A percentile compares a stretch with the other conserved stretches of the same genome.
Evolutionary conservation across 192 early-diverging fungal genomes (phyloP).

Genomic region (Coemansia nantahalensis): DNA sequence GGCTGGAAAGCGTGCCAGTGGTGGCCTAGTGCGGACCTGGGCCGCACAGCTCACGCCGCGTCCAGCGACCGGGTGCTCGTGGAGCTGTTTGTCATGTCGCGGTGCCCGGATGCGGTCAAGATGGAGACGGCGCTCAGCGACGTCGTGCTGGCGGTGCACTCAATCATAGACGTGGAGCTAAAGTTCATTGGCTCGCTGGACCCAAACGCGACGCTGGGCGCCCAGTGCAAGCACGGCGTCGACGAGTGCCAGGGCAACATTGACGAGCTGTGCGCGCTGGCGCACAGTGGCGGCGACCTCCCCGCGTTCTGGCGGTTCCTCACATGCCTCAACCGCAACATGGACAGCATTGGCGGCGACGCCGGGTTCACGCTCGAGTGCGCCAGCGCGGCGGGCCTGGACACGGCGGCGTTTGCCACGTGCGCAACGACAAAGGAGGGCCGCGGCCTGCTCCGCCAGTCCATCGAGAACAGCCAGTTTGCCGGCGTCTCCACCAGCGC

Average conservation of each 20-base stretch:
- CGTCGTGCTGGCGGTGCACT: slow-evolving; percentile 37
- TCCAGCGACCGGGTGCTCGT: slow-evolving; percentile 49
- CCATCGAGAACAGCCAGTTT: slow-evolving; percentile 49
- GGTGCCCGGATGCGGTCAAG: slow-evolving; percentile 62
- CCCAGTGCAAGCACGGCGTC: slow-evolving; percentile 55
- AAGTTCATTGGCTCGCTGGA: slow-evolving; percentile 53
- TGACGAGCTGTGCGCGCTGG: slow-evolving; percentile 45
- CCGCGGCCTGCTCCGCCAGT: slow-evolving; percentile 46
- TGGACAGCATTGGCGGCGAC: slow-evolving; percentile 23
- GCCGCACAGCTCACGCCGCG: background rate
- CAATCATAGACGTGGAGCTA: slow-evolving; percentile 49
- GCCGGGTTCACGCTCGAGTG: slow-evolving; percentile 28
- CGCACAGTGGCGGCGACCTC: slow-evolving; percentile 23
- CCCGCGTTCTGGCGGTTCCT: slow-evolving; percentile 44
- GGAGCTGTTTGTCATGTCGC: slow-evolving; percentile 72
- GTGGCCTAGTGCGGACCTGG: background rate
- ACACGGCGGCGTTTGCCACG: slow-evolving; percentile 41
- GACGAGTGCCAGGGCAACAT: slow-evolving; percentile 55
- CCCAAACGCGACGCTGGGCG: slow-evolving; percentile 26
- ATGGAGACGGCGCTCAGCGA: slow-evolving; percentile 51
- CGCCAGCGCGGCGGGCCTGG: slow-evolving; percentile 35
- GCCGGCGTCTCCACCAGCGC: slow-evolving; percentile 57
- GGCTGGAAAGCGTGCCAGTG: background rate
- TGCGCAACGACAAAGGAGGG: slow-evolving; percentile 49
- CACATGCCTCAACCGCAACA: slow-evolving; percentile 27